phyloP scores from a whole-genome alignment of 331 rosid genomes.

The Acacia pycnantha region DNA sequence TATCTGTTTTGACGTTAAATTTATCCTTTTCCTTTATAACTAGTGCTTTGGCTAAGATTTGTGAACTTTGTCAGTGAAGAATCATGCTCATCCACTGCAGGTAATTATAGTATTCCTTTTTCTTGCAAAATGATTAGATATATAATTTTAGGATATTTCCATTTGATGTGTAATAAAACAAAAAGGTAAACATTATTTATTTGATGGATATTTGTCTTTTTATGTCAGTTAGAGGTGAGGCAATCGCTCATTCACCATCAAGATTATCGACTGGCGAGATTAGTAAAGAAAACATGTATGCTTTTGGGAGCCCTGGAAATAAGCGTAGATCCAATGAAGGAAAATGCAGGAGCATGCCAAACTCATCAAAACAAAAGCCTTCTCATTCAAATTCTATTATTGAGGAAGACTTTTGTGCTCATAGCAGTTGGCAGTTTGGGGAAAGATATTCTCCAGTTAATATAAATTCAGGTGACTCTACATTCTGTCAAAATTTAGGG shows the following conservation, averaged over 20 bases:
- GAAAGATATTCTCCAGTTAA: slow-evolving; percentile 44
- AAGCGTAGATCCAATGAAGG: slow-evolving; percentile 35
- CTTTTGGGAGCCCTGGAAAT: slow-evolving; percentile 39
- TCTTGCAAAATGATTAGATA: neutral
- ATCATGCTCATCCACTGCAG: slow-evolving; percentile 78
- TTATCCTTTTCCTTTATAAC: slow-evolving; percentile 15
- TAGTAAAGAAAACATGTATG: slow-evolving; percentile 45
- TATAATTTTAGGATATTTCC: neutral
- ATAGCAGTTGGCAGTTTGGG: slow-evolving; percentile 45
- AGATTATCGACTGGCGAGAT: slow-evolving; percentile 38
- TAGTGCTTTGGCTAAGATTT: slow-evolving; percentile 18
- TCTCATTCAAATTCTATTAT: slow-evolving; percentile 44
- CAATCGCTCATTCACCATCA: slow-evolving; percentile 39
- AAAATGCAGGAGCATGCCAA: slow-evolving; percentile 33
- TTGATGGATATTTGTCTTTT: slow-evolving; percentile 27
- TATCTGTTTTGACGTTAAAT: neutral
- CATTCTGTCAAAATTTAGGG: slow-evolving; percentile 47
- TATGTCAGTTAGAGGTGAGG: slow-evolving; percentile 59
- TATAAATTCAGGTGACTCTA: slow-evolving; percentile 38
- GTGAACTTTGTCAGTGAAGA: slow-evolving; percentile 66
- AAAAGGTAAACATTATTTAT: neutral
- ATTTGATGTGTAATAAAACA: neutral
- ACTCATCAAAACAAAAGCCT: slow-evolving; percentile 44
- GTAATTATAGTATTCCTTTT: slow-evolving; percentile 43
- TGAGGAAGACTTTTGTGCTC: slow-evolving; percentile 44